A percentile compares a stretch with the other conserved stretches of the same genome.
Conservation (phyloP, 345 rosid genomes). For the Conringia planisiliqua region DNA sequence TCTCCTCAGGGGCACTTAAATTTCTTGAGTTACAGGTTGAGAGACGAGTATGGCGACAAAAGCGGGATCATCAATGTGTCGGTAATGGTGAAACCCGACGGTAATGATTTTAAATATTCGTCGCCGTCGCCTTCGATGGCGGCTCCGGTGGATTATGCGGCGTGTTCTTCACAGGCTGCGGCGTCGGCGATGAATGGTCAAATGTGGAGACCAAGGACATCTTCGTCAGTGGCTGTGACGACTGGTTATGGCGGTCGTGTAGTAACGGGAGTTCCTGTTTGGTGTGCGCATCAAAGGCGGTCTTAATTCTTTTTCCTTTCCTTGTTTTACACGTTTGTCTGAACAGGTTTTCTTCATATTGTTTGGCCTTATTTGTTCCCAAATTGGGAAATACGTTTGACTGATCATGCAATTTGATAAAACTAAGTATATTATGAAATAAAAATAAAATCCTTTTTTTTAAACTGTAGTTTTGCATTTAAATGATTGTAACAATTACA, state of each 20-base stretch:
- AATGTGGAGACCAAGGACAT: slow-evolving; percentile 15
- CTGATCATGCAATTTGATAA: neutral
- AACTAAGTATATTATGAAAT: neutral
- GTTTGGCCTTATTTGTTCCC: neutral
- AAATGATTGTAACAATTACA: too few relatives aligned
- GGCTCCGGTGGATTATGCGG: neutral
- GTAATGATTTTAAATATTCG: neutral
- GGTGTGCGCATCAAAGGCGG: slow-evolving; percentile 24
- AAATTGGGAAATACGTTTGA: neutral
- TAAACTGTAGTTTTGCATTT: too few relatives aligned
- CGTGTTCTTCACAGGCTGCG: slow-evolving; percentile 24
- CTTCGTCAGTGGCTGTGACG: slow-evolving; percentile 17
- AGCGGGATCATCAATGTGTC: slow-evolving; percentile 67
- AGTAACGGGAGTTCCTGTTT: slow-evolving; percentile 52
- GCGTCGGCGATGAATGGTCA: slow-evolving; percentile 15
- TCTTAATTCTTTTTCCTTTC: neutral
- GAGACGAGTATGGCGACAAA: slow-evolving; percentile 41
- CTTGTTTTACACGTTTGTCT: neutral
- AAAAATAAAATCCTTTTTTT: neutral
- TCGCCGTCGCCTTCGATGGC: neutral
- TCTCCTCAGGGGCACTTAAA: slow-evolving; percentile 49
- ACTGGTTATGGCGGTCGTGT: slow-evolving; percentile 13
- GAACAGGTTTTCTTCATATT: neutral
- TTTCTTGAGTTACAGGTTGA: slow-evolving; percentile 67
- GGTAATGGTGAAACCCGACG: slow-evolving; percentile 39